These are phyloP conservation scores for Lentinula raphanica DNA, from an alignment of 768 basidiomycete genomes.

Conservation along the genomic window DNA sequence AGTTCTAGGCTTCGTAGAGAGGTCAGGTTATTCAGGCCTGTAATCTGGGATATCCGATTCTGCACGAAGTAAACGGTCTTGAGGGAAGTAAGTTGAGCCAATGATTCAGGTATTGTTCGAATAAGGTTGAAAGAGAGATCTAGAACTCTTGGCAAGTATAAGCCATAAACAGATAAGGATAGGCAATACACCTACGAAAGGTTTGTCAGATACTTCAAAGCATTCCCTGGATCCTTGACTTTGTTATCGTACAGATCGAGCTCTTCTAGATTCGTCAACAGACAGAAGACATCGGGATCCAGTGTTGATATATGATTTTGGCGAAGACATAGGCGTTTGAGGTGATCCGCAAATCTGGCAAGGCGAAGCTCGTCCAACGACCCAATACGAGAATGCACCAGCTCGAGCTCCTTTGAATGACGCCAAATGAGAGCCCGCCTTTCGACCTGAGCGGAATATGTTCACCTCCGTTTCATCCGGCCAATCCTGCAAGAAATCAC, in stretches of 20 bases:
- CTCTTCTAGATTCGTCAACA: conserved; percentile 71
- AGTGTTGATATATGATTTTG: conserved; percentile 78
- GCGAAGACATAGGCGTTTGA: conserved; percentile 76
- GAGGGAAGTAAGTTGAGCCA: conserved; percentile 56
- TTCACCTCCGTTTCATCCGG: conserved; percentile 80
- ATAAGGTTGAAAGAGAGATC: conserved; percentile 96
- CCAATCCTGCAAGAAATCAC: conserved; percentile 69
- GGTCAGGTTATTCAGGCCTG: conserved; percentile 48
- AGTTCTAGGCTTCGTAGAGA: conserved; percentile 82
- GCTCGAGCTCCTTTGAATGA: conserved; percentile 71
- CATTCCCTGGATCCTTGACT: conserved; percentile 66
- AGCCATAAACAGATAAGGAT: neutral
- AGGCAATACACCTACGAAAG: conserved; percentile 43
- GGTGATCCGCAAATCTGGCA: conserved; percentile 60
- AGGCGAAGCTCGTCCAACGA: conserved; percentile 66
- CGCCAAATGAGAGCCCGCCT: conserved; percentile 2
- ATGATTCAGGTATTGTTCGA: conserved; percentile 57
- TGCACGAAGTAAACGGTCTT: conserved; percentile 91
- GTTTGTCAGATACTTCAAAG: conserved; percentile 50
- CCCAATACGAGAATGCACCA: conserved; percentile 73
- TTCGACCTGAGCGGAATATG: neutral
- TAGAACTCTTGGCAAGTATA: conserved; percentile 47
- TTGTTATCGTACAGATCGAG: conserved; percentile 96
- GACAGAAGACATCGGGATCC: conserved; percentile 65
- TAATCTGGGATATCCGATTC: conserved; percentile 85